phyloP scores from a whole-genome alignment of 495 filamentous ascomycete species.

The Ascodesmis nigricans region DNA sequence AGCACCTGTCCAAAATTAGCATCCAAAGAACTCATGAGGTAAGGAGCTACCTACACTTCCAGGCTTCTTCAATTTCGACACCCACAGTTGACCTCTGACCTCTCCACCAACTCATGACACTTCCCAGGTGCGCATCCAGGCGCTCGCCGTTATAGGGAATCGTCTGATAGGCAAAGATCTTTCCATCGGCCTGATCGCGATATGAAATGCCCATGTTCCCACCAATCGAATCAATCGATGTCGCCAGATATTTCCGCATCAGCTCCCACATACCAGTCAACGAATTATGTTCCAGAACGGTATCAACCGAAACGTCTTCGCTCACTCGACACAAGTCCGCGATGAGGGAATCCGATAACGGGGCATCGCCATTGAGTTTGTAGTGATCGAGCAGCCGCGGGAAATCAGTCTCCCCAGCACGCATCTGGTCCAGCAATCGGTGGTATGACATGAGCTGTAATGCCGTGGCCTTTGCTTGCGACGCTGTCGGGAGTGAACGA shows the following conservation, averaged over 20 bases:
- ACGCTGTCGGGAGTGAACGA: constrained; percentile 37
- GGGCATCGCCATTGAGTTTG: constrained; percentile 34
- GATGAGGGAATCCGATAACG: constrained; percentile 64
- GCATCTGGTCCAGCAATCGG: constrained; percentile 54
- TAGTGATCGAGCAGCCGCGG: constrained; percentile 45
- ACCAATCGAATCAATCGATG: constrained; percentile 32
- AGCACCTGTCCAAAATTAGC: constrained; percentile 11
- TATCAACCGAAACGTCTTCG: constrained; percentile 27
- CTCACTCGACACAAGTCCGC: too few species aligned
- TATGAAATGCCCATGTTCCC: constrained; percentile 43
- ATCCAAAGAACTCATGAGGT: constrained; percentile 19
- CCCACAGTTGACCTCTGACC: constrained; percentile 57
- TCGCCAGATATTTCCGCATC: constrained; percentile 37
- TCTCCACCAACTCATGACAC: constrained; percentile 69
- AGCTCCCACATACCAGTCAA: constrained; percentile 40
- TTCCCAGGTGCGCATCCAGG: constrained; percentile 40
- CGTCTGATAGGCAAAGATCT: constrained; percentile 41
- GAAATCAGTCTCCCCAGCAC: constrained; percentile 48
- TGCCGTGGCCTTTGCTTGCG: constrained; percentile 50
- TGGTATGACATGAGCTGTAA: constrained; percentile 87
- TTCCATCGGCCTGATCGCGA: constrained; percentile 28
- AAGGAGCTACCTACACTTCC: constrained; percentile 45
- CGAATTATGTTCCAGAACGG: constrained; percentile 37
- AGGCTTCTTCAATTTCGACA: constrained; percentile 70
- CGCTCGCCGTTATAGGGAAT: constrained; percentile 44